Base-by-base conservation (phyloP, 225 moss, liverwort and hornwort species). In the Anthoceros angustus region DNA sequence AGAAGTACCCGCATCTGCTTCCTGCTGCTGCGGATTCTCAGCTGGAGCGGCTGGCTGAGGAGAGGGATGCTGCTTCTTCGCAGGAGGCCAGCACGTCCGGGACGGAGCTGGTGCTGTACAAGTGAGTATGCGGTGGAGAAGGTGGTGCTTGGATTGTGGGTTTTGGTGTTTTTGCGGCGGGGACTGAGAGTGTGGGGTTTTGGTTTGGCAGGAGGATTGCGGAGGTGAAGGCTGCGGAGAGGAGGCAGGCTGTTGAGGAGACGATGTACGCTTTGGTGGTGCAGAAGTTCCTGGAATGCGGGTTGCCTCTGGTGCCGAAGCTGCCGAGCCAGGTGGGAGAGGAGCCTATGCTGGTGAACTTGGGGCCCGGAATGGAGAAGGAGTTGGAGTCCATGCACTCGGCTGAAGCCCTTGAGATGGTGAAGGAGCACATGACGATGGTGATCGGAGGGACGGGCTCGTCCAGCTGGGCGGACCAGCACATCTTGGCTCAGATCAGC, bases 401-500 rank as follows among this genome's bases (percentile, higher is more conserved):
- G 0, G 24, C 20, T 0, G 81, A 81, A 61, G 81, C 78, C 2
- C 43, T 81, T 43, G 81, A 81, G 63, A 81, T 81, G 81, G 81
- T 78, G 0, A 71, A 71, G 41, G 78, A 81, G 64, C 81, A 81
- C 41, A 62, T 81, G 14, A 48, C 75, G 6, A 78, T 81, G 25
- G 77, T 81, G 32, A 64, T 81, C 7, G 81, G 81, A 7, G 81
- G 81, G 42, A 75, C 74, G 64, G 78, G 75, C 0, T 69, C 75
- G 21, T 78, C 81, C 0, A 72, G 67, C 10, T 81, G 77, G 55
- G 70, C 78, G 10, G 81, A 81, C 60, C 75, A 78, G 9, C 81
- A 81, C 48, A 78, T 75, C 16, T 75, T 81, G 32, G 81, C 81
- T 0, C 81, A 81, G 42, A 81, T 81, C 4, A 81, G 81, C 64